phyloP scores from a whole-genome alignment of 164 flowering plant species.

The Vitis labrusca region DNA sequence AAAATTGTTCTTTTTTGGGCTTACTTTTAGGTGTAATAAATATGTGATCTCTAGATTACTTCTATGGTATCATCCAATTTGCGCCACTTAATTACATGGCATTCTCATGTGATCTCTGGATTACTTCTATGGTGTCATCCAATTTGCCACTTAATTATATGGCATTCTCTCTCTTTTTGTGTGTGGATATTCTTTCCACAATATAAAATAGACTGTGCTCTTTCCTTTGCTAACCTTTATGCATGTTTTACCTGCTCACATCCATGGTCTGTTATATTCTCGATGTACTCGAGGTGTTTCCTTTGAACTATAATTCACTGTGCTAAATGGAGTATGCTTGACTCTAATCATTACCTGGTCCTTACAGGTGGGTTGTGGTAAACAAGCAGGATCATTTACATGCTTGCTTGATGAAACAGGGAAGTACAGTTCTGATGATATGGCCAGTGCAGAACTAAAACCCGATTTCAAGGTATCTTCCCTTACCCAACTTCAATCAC shows the following conservation, averaged over 20 bases:
- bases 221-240: too few relatives aligned
- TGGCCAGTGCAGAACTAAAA: conserved; percentile 38
- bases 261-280: background rate
- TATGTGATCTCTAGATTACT: too few relatives aligned
- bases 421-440: conserved; percentile 57
- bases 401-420: conserved; percentile 94
- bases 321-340: background rate
- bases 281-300: background rate
- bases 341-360: background rate
- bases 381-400: conserved; percentile 80
- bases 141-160: too few relatives aligned
- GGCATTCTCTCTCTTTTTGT: too few relatives aligned
- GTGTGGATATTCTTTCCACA: too few relatives aligned
- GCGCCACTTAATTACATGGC: too few relatives aligned
- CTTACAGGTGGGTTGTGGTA: conserved; percentile 82
- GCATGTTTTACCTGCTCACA: background rate
- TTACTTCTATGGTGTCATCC: too few relatives aligned
- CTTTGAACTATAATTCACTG: background rate
- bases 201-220: too few relatives aligned
- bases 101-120: too few relatives aligned
- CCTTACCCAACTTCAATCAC: conserved; percentile 46
- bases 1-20: too few relatives aligned
- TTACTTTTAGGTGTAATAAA: too few relatives aligned
- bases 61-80: too few relatives aligned
- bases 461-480: conserved; percentile 90